Percentiles rank a stretch among this genome's conserved stretches.
Conservation (phyloP, 768 basidiomycete genomes). For the Rhodotorula graminis region DNA sequence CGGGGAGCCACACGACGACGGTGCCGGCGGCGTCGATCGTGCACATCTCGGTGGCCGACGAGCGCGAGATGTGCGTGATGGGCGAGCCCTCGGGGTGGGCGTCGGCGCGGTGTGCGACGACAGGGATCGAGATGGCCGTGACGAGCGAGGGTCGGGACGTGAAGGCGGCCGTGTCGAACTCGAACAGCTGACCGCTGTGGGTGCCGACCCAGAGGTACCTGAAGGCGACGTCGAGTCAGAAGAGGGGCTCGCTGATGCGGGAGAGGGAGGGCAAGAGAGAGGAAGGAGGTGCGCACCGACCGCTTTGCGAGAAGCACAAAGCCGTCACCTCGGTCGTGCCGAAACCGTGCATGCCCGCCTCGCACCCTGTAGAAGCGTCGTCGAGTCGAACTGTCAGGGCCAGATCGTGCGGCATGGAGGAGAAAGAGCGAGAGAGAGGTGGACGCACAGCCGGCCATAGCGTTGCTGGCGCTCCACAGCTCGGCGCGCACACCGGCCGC, state of each 20-base stretch:
- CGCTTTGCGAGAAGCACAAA: background rate
- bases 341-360: background rate
- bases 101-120: constrained; percentile 8
- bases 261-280: no score
- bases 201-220: constrained; percentile 32
- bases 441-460: background rate
- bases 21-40: constrained; percentile 20
- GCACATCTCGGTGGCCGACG: background rate
- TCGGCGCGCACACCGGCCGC: background rate
- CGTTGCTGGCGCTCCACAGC: constrained; percentile 1
- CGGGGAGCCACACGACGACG: constrained; percentile 25
- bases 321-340: background rate
- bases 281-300: background rate
- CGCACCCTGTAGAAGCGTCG: background rate
- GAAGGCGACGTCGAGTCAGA: background rate
- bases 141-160: background rate
- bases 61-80: background rate
- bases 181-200: constrained; percentile 1
- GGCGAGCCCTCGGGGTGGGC: constrained; percentile 13
- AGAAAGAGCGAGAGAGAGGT: background rate
- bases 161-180: constrained; percentile 9
- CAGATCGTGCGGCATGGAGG: no score
- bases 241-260: no score
- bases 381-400: no score
- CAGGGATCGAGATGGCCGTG: background rate